Base-by-base conservation (phyloP, 306 rosid genomes). In the Canavalia ensiformis region DNA sequence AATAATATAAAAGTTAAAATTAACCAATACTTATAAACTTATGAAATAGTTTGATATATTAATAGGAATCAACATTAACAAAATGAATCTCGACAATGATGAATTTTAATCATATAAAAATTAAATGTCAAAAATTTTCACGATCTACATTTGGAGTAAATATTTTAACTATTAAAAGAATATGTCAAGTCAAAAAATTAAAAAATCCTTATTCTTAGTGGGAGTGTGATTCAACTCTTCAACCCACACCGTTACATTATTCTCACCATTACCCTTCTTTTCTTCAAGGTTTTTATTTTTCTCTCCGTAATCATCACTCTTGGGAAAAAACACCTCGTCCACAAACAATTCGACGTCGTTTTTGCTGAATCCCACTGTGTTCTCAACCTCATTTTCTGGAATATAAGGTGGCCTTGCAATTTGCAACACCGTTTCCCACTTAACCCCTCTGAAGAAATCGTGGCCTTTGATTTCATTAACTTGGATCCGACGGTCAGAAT, bases 361-460 rank as follows among this genome's bases (percentile, higher is more conserved):
- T 67, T 76, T 42, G 1, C 63, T 62, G n/a, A 49, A 74, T 25
- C 88, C 91, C 2, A 80, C 85, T 11, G 5, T 68, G 9, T 77
- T 89, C 74, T 75, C 89, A 5, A 51, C 74, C 30, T 74, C 90
- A 54, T 35, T 78, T 4, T 45, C 68, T 0, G 99, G 99, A 44
- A 95, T 87, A 73, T 84, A 89, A 35, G 98, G 99, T 46, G 99
- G 98, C 72, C 98, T 82, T 1, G 86, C 54, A 0, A 95, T 51
- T 41, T 77, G 62, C 72, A 84, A 62, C 45, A 95, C 90, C 45
- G 79, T 71, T 31, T 91, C 96, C 98, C 97, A 95, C 18, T 80
- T 66, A 0, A 90, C 75, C 10, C 91, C 92, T 63, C 11, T 79
- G 10, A 95, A 95, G 88, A 90, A 95, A 66, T 90, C 90, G 52